Percentiles rank a stretch among this genome's conserved stretches.
Conservation (phyloP, 352 stramenopile genomes). For the Vaucheria bursata region DNA sequence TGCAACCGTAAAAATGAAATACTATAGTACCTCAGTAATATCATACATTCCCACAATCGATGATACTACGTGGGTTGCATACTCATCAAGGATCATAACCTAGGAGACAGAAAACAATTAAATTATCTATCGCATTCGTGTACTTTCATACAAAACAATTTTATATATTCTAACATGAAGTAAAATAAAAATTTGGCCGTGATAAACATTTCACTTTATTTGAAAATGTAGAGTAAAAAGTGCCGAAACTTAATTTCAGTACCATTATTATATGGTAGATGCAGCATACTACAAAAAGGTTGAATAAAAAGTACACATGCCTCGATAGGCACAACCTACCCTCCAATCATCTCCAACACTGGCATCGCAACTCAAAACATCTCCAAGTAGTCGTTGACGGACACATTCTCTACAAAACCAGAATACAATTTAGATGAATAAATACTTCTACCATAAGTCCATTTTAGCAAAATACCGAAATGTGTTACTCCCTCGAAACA, state of each 20-base stretch:
- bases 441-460: too few relatives aligned
- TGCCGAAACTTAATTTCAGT: too few relatives aligned
- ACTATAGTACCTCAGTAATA: conserved; percentile 76
- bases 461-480: too few relatives aligned
- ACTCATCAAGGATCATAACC: conserved; percentile 88
- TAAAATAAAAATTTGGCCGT: background rate
- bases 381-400: conserved; percentile 28
- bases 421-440: too few relatives aligned
- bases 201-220: background rate
- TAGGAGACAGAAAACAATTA: conserved; percentile 52
- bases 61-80: conserved; percentile 80
- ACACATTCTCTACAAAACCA: conserved; percentile 10
- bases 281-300: too few relatives aligned
- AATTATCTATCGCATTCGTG: background rate
- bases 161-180: background rate
- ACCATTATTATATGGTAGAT: too few relatives aligned
- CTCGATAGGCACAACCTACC: conserved; percentile 6
- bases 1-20: background rate
- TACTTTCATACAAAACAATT: background rate
- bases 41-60: conserved; percentile 94
- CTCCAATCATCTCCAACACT: conserved; percentile 9
- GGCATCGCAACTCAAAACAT: conserved; percentile 40
- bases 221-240: background rate
- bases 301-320: background rate
- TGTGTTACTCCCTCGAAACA: conserved; percentile 9